Evolutionary conservation across 2,329 filamentous ascomycete species (phyloP).

Genomic region (Alternaria angustiovoidea): DNA sequence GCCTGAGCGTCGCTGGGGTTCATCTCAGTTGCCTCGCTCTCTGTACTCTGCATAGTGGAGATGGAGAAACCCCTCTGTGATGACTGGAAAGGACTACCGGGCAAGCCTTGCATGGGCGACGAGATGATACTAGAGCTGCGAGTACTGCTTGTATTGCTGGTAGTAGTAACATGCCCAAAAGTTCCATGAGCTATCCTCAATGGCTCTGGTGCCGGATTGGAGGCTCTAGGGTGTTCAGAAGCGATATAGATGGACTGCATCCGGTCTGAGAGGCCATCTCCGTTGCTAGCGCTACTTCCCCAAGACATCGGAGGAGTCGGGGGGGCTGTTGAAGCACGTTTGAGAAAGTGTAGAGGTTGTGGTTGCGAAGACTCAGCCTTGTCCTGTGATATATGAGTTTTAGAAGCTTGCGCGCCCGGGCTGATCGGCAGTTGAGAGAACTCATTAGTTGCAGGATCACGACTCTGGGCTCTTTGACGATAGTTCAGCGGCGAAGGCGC

Average conservation of each 20-base stretch:
- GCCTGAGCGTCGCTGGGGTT: slow-evolving; percentile 19
- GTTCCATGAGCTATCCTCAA: slow-evolving; percentile 11
- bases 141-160: slow-evolving; percentile 19
- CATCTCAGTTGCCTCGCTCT: slow-evolving; percentile 21
- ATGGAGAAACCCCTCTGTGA: slow-evolving; percentile 20
- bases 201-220: slow-evolving; percentile 9
- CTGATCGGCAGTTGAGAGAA: neutral
- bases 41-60: slow-evolving; percentile 13
- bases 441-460: neutral
- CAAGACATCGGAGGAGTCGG: slow-evolving; percentile 26
- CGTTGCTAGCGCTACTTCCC: slow-evolving; percentile 15
- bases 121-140: slow-evolving; percentile 6
- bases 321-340: slow-evolving; percentile 14
- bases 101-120: slow-evolving; percentile 4
- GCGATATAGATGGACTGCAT: slow-evolving; percentile 21
- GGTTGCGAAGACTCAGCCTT: slow-evolving; percentile 3
- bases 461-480: neutral
- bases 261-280: slow-evolving; percentile 19
- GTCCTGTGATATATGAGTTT: neutral
- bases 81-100: slow-evolving; percentile 15
- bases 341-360: slow-evolving; percentile 18
- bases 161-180: slow-evolving; percentile 20
- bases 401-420: slow-evolving; percentile 5
- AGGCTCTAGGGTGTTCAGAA: slow-evolving; percentile 4
- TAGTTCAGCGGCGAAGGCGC: slow-evolving; percentile 8